Evolutionary conservation across 768 basidiomycete genomes (phyloP), one percentile per base, ranked within the genome.

Genomic region (Tephrocybe sp.): DNA sequence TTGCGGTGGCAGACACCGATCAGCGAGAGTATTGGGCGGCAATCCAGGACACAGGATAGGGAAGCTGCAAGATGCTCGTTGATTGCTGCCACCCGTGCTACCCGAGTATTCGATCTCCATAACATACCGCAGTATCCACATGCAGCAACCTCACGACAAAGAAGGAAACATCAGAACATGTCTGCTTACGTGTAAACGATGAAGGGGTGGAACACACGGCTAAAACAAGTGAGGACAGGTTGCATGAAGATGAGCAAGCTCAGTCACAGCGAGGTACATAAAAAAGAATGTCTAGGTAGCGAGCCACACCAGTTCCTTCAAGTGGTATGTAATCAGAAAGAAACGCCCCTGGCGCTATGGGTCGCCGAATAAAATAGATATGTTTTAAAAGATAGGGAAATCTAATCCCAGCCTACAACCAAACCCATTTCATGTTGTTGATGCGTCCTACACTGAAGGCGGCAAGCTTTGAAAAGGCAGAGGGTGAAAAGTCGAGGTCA

Each of bases 401-500:
- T 20, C 20, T 32, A 7, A 32, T 20, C 44, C 42, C 24, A 47
- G 26, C 34, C 45, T 46, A 39, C 26, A 55, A 17, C 76, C 77
- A 85, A 15, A 34, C 21, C 85, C 88, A 89, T 7, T 55, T 61
- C 24, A 88, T 64, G 42, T 59, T 62, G 37, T 15, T 41, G 55
- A 90, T 62, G 54, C 85, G 83, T 11, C 88, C 88, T 9, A 76
- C 36, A 30, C 59, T 43, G 12, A 45, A 38, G 50, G 58, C 53
- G 1, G 84, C 80, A 34, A 90, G 72, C 6, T 55, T 0, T 0
- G 58, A 4, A 66, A 90, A 90, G 8, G 84, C 84, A 6, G 66
- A 1, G 5, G 79, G 81, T 10, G 85, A 81, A 55, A 90, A 74
- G 67, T 90, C 86, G 54, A 90, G 76, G 62, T 79, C 75, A 43